These are phyloP conservation scores for Coriaria nepalensis DNA, from an alignment of 306 rosid species.

Conservation along the genomic window DNA sequence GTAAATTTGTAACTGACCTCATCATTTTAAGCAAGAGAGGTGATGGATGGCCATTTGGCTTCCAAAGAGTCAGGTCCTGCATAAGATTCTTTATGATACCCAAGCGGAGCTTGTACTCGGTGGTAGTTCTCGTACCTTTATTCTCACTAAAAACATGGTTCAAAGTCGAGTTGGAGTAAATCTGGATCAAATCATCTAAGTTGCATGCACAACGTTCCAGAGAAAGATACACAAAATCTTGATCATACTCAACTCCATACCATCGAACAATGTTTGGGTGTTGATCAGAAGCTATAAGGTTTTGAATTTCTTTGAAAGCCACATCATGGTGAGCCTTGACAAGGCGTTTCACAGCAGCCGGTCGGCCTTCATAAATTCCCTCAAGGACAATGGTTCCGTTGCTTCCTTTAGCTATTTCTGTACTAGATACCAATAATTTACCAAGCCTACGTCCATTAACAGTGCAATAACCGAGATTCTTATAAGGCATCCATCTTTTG, in stretches of 20 bases:
- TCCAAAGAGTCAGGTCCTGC: slow-evolving; percentile 32
- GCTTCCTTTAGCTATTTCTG: slow-evolving; percentile 77
- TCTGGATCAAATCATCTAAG: slow-evolving; percentile 48
- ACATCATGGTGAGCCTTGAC: slow-evolving; percentile 60
- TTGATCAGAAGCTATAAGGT: slow-evolving; percentile 57
- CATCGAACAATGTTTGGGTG: slow-evolving; percentile 81
- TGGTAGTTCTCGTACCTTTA: slow-evolving; percentile 16
- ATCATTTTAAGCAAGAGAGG: slow-evolving; percentile 41
- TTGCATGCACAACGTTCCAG: slow-evolving; percentile 68
- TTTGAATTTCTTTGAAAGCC: slow-evolving; percentile 67
- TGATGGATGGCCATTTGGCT: slow-evolving; percentile 42
- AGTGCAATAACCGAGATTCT: slow-evolving; percentile 23
- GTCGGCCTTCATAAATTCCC: slow-evolving; percentile 67
- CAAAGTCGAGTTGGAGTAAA: slow-evolving; percentile 18
- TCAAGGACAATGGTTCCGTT: slow-evolving; percentile 72
- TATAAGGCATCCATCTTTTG: slow-evolving; percentile 15
- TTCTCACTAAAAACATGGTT: slow-evolving; percentile 12
- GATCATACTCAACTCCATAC: slow-evolving; percentile 74
- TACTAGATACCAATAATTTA: slow-evolving; percentile 43
- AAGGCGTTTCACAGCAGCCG: slow-evolving; percentile 82
- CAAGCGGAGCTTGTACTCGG: slow-evolving; percentile 21
- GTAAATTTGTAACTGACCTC: slow-evolving; percentile 39
- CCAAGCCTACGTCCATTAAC: slow-evolving; percentile 50
- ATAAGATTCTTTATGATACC: slow-evolving; percentile 22
- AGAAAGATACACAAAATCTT: slow-evolving; percentile 69